Base-by-base conservation (phyloP, 257 asterid genomes). In the Jacaranda copaia region DNA sequence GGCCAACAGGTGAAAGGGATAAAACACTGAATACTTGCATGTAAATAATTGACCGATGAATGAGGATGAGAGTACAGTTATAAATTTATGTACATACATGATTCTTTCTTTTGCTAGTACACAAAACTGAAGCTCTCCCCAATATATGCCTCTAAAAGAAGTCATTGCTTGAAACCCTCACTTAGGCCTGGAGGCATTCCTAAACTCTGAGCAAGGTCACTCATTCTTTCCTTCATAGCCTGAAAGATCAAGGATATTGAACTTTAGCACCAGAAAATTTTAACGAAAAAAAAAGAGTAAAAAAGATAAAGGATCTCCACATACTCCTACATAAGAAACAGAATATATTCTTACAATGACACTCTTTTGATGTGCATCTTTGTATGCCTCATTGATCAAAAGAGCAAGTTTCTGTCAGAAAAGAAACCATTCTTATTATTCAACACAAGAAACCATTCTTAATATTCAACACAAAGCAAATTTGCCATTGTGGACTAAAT, bases 221-320 rank as follows among this genome's bases (percentile, higher is more conserved):
- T 77, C 96, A 91, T 89, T 80, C 93, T 88, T 53, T 86, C 91
- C 64, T 91, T 88, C 96, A 88, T 91, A 16, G 97, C 95, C 97
- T 89, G 81, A 14, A 72, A 43, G 72, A 84, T 72, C 45, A 60
- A 55, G 66, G 49, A 62, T 60, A 70, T 46, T 16, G 2, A 32
- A 35, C 48, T 63, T 68, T 18, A 59, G 8, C 19, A 39, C 68
- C 1, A 61, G 68, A 60, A 20, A 12, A 42, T 42, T 42, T 9
- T 68, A 18, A 5, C 19, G 16, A 48, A 51, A 25, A 10, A 25
- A 25, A 40, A 74, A 59, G 9, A 20, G 8, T 8, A 48, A 6
- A 48, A 48, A 48, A 6, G 8, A 48, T 6, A 51, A 69, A 60
- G 16, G 16, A 12, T 51, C 13, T 51, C 18, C 40, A 10, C 32